A percentile compares a stretch with the other conserved stretches of the same genome.
Evolutionary conservation across 805 yeast species (phyloP).

Genomic region (Candida tallmaniae): DNA sequence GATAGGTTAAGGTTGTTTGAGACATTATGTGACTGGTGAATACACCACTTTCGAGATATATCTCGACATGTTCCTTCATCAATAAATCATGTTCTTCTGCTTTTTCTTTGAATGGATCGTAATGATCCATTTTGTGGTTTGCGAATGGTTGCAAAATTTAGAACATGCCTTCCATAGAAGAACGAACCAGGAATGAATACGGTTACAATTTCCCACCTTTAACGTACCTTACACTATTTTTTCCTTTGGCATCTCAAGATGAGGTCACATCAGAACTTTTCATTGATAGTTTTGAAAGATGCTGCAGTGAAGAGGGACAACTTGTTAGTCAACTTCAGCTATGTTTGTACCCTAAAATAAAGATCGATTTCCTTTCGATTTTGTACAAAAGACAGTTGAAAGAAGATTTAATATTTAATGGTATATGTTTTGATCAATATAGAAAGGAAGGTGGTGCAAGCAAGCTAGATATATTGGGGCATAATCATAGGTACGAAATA

Average conservation of each 20-base stretch:
- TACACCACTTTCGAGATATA: conserved; percentile 1
- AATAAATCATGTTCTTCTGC: conserved; percentile 1
- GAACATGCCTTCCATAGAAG: no score
- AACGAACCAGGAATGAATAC: no score
- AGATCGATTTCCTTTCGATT: not conserved
- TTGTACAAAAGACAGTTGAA: conserved; percentile 9
- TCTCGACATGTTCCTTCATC: conserved; percentile 4
- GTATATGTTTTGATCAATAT: conserved; percentile 10
- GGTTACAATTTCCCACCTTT: no score
- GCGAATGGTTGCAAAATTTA: conserved; percentile 4
- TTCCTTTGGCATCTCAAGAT: no score
- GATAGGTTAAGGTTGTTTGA: conserved; percentile 10
- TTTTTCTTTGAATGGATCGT: conserved; percentile 9
- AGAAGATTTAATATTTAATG: conserved; percentile 3
- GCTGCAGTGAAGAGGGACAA: no score
- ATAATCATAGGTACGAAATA: conserved; percentile 7
- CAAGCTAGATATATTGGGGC: not conserved
- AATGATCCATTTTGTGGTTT: conserved; percentile 7
- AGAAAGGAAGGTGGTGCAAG: not conserved
- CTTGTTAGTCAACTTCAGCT: no score
- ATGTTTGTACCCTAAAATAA: no score
- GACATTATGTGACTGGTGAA: not conserved
- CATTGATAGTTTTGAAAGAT: no score
- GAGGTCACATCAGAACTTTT: no score
- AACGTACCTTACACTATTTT: no score